These are phyloP conservation scores for Yamadazyma oceani DNA, from an alignment of 1,139 yeast species.

Conservation along the genomic window DNA sequence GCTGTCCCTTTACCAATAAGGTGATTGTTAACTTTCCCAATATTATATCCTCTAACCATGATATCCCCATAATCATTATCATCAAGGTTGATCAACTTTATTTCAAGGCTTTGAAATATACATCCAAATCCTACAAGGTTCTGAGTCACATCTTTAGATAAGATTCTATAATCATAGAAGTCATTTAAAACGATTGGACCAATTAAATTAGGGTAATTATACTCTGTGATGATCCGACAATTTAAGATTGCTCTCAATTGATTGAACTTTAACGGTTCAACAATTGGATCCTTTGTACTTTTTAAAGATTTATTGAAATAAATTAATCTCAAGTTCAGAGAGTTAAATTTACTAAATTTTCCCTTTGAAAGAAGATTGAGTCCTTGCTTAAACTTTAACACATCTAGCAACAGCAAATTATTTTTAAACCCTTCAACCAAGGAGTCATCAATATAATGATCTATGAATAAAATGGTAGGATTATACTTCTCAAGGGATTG, in stretches of 20 bases:
- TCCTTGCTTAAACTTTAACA: slow-evolving; percentile 19
- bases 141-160: slow-evolving; percentile 20
- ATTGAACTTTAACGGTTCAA: slow-evolving; percentile 37
- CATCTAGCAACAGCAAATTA: slow-evolving; percentile 15
- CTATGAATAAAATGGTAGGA: slow-evolving; percentile 28
- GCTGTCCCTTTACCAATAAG: slow-evolving; percentile 19
- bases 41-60: slow-evolving; percentile 62
- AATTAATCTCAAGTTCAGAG: slow-evolving; percentile 35
- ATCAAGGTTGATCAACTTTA: slow-evolving; percentile 39
- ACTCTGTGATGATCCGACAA: slow-evolving; percentile 54
- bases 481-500: slow-evolving; percentile 12
- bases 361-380: slow-evolving; percentile 28
- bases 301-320: slow-evolving; percentile 32
- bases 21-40: slow-evolving; percentile 48
- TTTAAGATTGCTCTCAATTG: slow-evolving; percentile 46
- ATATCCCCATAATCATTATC: slow-evolving; percentile 47
- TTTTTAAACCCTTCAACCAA: slow-evolving; percentile 9
- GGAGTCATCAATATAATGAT: slow-evolving; percentile 4
- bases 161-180: slow-evolving; percentile 59
- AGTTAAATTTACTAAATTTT: slow-evolving; percentile 19
- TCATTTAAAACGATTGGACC: slow-evolving; percentile 65
- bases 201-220: slow-evolving; percentile 43
- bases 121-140: slow-evolving; percentile 39
- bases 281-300: slow-evolving; percentile 3
- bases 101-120: slow-evolving; percentile 50